Evolutionary conservation across 768 basidiomycete genomes (phyloP).

Genomic region (Atractiella rhizophila): DNA sequence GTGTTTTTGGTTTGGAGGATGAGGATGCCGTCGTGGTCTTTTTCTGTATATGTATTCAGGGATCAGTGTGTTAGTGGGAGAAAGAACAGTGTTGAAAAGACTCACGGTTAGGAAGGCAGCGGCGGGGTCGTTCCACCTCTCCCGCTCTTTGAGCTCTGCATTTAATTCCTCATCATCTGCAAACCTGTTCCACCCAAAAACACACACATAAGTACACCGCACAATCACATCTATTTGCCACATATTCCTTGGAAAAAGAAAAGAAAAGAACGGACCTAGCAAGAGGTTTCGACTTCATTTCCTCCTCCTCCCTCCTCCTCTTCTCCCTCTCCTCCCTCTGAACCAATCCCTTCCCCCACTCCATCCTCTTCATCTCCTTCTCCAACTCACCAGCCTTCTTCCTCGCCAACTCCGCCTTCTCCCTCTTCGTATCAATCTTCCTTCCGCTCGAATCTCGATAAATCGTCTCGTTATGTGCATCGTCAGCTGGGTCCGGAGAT

Average conservation of each 20-base stretch:
- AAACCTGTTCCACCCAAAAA: slow-evolving; percentile 19
- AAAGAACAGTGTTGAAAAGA: background rate
- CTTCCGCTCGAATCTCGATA: slow-evolving; percentile 75
- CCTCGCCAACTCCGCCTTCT: slow-evolving; percentile 56
- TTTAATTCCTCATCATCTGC: slow-evolving; percentile 70
- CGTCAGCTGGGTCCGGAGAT: slow-evolving; percentile 25
- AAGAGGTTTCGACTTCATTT: slow-evolving; percentile 38
- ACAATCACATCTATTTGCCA: background rate
- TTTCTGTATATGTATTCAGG: slow-evolving; percentile 30
- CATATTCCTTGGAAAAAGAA: background rate
- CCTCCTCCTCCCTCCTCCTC: slow-evolving; percentile 38
- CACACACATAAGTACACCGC: background rate
- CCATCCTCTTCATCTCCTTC: slow-evolving; percentile 71
- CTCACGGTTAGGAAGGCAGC: slow-evolving; percentile 66
- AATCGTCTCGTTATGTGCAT: slow-evolving; percentile 59
- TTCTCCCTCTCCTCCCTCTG: slow-evolving; percentile 60
- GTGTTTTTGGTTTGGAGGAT: slow-evolving; percentile 48
- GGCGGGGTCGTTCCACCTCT: slow-evolving; percentile 94
- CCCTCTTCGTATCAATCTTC: slow-evolving; percentile 67
- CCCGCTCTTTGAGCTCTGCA: slow-evolving; percentile 49
- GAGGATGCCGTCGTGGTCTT: slow-evolving; percentile 30
- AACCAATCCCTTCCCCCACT: slow-evolving; percentile 90
- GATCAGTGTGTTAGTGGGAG: background rate
- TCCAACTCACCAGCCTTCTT: slow-evolving; percentile 59
- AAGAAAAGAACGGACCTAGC: slow-evolving; percentile 28